A percentile compares a stretch with the other conserved stretches of the same genome.
These are phyloP conservation scores for Chlamydomonas reinhardtii DNA, from an alignment of 163 green algal genomes.

Conservation along the genomic window DNA sequence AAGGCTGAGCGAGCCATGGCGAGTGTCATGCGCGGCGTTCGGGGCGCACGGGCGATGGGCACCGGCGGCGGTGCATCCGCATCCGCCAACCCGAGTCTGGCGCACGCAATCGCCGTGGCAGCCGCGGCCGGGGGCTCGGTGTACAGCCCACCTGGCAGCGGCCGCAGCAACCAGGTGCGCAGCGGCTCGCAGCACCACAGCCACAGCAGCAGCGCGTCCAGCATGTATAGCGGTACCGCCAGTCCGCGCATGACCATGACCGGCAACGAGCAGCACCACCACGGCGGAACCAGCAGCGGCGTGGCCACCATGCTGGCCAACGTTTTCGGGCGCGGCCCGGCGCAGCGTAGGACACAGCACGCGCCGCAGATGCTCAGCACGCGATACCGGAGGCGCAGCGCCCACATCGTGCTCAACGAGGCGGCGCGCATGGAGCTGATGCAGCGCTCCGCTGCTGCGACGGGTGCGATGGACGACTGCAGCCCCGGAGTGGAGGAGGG, in stretches of 20 bases:
- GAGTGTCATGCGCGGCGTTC: background rate
- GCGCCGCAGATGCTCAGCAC: background rate
- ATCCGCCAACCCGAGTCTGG: background rate
- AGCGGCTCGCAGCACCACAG: background rate
- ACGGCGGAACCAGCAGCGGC: too few relatives aligned
- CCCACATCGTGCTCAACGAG: conserved; percentile 31
- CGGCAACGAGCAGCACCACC: background rate
- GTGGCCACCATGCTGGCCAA: conserved; percentile 9
- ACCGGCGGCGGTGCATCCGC: background rate
- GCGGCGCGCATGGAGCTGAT: conserved; percentile 22
- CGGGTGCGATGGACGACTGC: background rate
- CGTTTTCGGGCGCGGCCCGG: conserved; percentile 26
- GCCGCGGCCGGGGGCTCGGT: background rate
- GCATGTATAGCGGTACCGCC: conserved; percentile 34
- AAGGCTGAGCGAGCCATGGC: conserved; percentile 1
- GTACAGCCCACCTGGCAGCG: conserved; percentile 31
- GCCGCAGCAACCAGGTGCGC: background rate
- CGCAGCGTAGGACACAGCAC: background rate
- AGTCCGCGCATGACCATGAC: conserved; percentile 28
- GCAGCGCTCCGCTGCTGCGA: background rate
- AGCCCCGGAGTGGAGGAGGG: background rate
- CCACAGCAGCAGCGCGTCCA: conserved; percentile 39
- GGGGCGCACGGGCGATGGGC: background rate
- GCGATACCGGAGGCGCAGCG: conserved; percentile 1
- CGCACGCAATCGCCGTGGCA: background rate